Conservation (phyloP, 139 green algal species). For the Chlamydomonas sphaeroides region DNA sequence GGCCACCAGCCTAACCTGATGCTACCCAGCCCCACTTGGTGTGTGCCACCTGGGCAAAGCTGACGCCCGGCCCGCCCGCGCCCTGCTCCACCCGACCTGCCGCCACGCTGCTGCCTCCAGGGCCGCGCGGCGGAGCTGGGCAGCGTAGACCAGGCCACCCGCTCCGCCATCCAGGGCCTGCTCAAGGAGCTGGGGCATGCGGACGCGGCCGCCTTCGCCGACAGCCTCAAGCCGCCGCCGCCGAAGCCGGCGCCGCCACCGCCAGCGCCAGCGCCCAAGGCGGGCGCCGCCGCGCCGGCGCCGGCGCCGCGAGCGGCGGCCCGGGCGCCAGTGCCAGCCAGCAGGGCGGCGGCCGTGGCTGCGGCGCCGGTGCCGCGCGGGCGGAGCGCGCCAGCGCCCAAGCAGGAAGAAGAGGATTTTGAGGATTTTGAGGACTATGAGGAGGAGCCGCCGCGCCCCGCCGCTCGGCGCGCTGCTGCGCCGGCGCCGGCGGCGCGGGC, state of each 20-base stretch:
- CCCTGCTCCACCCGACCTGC: neutral
- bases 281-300: neutral
- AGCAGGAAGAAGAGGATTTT: neutral
- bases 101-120: neutral
- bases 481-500: too few species aligned
- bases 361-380: too few species aligned
- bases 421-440: too few species aligned
- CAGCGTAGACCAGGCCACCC: neutral
- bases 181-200: neutral
- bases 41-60: too few species aligned
- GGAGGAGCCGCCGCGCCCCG: too few species aligned
- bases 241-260: neutral
- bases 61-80: too few species aligned
- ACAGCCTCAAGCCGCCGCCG: constrained; percentile 13
- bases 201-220: neutral
- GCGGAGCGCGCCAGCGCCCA: too few species aligned
- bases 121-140: neutral
- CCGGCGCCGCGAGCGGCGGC: neutral
- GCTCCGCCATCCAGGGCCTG: neutral
- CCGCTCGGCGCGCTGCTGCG: too few species aligned
- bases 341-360: too few species aligned
- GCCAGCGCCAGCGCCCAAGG: neutral
- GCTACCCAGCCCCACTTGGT: neutral
- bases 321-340: too few species aligned
- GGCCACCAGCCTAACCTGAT: neutral